phyloP scores from a whole-genome alignment of 2,329 filamentous ascomycete genomes.

The Scedosporium boydii region DNA sequence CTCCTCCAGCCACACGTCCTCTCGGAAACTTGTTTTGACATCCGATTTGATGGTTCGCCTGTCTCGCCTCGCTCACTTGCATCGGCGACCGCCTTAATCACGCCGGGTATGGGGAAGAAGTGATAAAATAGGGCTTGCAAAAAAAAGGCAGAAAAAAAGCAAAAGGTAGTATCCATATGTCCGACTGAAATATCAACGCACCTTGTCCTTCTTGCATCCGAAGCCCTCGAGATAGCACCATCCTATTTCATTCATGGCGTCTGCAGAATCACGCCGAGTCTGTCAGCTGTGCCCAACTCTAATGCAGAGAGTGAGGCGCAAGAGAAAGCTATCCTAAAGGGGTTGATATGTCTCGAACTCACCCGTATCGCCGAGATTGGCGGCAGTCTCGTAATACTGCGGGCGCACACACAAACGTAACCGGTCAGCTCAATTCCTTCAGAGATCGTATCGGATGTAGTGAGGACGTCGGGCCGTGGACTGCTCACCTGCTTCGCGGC shows the following conservation, averaged over 20 bases:
- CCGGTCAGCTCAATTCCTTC: conserved; percentile 3
- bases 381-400: conserved; percentile 95
- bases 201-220: conserved; percentile 97
- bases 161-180: neutral
- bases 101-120: neutral
- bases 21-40: neutral
- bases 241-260: conserved; percentile 94
- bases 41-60: neutral
- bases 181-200: conserved; percentile 38
- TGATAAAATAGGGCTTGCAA: neutral
- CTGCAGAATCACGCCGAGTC: conserved; percentile 29
- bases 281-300: conserved; percentile 1
- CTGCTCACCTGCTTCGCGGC: conserved; percentile 63
- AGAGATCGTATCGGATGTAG: neutral
- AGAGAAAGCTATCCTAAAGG: neutral
- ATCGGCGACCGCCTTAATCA: neutral
- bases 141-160: neutral
- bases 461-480: neutral
- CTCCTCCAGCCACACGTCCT: neutral
- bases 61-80: neutral
- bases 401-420: conserved; percentile 18
- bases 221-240: conserved; percentile 98
- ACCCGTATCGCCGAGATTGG: conserved; percentile 86
- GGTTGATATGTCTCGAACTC: conserved; percentile 18
- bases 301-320: neutral